Base-by-base conservation (phyloP, 768 basidiomycete species). In the Boletus fagicola region DNA sequence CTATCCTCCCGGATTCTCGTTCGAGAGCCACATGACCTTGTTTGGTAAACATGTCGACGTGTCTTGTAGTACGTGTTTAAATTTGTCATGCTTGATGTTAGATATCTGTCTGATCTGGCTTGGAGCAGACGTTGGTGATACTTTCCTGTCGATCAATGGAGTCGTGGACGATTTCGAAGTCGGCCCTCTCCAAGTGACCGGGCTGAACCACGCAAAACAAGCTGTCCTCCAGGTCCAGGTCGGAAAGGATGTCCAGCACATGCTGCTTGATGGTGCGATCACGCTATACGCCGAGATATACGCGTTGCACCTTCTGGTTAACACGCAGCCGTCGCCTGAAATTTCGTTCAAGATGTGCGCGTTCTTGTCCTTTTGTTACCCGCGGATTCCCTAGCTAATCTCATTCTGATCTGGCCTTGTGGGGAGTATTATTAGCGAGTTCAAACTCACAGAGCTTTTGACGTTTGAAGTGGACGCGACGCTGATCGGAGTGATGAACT, bases 291-390 rank as follows among this genome's bases (percentile, higher is more conserved):
- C 33, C 18, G 40, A 54, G 26, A 43, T 26, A n/a, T 43, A 16
- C 20, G 47, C n/a, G n/a, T 4, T 58, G 39, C 57, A 38, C 28
- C 57, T 58, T 6, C 24, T 38, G 18, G 31, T 58, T 2, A 20
- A 60, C 26, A 53, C 40, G 5, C 59, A 60, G 11, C 57, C 59
- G 0, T 24, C 43, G 20, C 59, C 56, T 1, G 15, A 42, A 10
- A 22, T 60, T 9, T 57, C 56, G 12, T 60, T 60, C 47, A 57
- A 26, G 20, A 31, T 18, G 59, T 60, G n/a, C n/a, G 56, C 15
- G 3, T 22, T 30, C 5, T 22, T 30, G 8, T 24, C 24, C 16
- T 12, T 2, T 12, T 28, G 0, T 22, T 46, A 9, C 0, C 4
- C 16, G 2, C 6, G 0, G 11, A 30, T 30, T 16, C 3, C 11